These are phyloP conservation scores for Avicennia marina DNA, from an alignment of 257 asterid species.

Conservation along the genomic window DNA sequence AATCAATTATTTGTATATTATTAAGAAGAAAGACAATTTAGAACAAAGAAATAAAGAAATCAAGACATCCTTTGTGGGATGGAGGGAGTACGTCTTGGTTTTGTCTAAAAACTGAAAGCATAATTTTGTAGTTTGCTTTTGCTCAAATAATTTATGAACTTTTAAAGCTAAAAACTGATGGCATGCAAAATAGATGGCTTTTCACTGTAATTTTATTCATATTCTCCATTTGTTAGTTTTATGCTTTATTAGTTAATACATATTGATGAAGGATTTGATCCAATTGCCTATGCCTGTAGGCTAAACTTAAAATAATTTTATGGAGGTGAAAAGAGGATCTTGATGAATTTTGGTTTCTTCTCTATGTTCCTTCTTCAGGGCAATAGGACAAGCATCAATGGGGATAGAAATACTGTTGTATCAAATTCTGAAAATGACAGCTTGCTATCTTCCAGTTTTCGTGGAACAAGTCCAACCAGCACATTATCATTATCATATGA, in stretches of 20 bases:
- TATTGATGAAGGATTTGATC: constrained; percentile 1
- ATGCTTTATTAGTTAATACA: background rate
- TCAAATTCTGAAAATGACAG: constrained; percentile 60
- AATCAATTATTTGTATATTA: no score
- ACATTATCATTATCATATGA: constrained; percentile 76
- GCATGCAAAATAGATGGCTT: no score
- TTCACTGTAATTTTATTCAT: constrained; percentile 8
- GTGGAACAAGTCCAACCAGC: constrained; percentile 79
- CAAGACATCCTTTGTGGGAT: no score
- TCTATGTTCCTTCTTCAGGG: constrained; percentile 46
- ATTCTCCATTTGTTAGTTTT: background rate
- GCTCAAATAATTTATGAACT: no score
- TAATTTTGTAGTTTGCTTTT: no score
- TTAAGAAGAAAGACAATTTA: no score
- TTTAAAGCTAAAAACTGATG: no score
- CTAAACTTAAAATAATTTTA: constrained; percentile 1
- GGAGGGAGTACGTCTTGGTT: no score
- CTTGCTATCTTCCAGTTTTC: constrained; percentile 56
- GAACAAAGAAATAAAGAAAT: no score
- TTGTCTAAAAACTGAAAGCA: no score
- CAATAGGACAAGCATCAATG: constrained; percentile 49
- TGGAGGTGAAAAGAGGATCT: constrained; percentile 5
- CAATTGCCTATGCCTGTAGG: constrained; percentile 1
- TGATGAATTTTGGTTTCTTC: background rate
- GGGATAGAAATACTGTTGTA: constrained; percentile 41